Base-by-base conservation (phyloP, 208 protist genomes). In the Wallacemonas rigidus region DNA sequence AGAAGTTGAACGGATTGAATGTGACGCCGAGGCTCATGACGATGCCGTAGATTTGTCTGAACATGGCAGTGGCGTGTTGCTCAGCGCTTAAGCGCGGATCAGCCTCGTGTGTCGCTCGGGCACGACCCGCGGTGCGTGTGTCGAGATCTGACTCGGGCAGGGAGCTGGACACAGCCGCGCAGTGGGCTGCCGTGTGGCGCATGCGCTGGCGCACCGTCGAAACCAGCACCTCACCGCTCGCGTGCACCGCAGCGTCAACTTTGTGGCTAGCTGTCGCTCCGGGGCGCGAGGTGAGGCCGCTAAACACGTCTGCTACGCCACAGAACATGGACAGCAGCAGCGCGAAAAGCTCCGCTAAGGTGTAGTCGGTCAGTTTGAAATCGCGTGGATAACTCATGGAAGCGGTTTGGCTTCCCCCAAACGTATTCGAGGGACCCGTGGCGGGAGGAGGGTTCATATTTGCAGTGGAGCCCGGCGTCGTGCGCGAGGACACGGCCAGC, bases 1-100 rank as follows among this genome's bases (percentile, higher is more conserved):
- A 87, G 60, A 91, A 85, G 40, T 87, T 62, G 62, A 95, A 93
- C 0, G 90, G 86, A 74, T 95, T 95, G 75, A 92, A 95, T 35
- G 88, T 95, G 15, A 95, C 90, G 11, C 90, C 90, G 43, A 95
- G 80, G 17, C 77, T 69, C 80, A 93, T 88, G 47, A 93, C 79
- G 71, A 95, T 80, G 51, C 76, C 75, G 72, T 92, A 95, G 36
- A 80, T 75, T 40, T 88, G 85, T 69, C 83, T 69, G 69, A 91
- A 92, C 64, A 93, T 79, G 4, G 68, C 65, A 8, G 8, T 53
- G 41, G 60, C 60, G 60, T 65, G 60, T 1, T 65, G 60, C 0
- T 15, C 60, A 4, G 60, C 11, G 38, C 11, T 65, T 1, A 15
- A 26, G 26, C 26, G 26, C 26, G 26, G 26, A 26, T 26, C 26